Evolutionary conservation across 306 rosid species (phyloP).

Genomic region (Fragaria vesca): DNA sequence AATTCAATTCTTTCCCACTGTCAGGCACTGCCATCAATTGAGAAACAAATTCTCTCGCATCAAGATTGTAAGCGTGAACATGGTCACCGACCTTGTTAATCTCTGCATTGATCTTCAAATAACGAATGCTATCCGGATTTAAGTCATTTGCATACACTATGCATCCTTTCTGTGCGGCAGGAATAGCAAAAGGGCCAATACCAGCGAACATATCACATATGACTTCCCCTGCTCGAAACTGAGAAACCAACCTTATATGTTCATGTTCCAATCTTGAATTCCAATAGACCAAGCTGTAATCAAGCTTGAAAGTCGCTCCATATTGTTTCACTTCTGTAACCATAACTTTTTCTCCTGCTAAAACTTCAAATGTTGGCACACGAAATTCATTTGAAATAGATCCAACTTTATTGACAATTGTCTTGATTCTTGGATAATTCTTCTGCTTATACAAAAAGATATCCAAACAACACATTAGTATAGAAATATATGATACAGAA

Average conservation of each 20-base stretch:
- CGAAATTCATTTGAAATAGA: constrained; percentile 84
- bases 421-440: constrained; percentile 89
- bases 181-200: constrained; percentile 92
- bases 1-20: constrained; percentile 38
- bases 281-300: constrained; percentile 93
- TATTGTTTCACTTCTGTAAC: constrained; percentile 95
- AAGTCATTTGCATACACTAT: constrained; percentile 88
- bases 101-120: constrained; percentile 80
- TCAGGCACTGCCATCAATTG: constrained; percentile 60
- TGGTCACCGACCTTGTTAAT: constrained; percentile 66
- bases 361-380: constrained; percentile 83
- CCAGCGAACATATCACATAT: constrained; percentile 98
- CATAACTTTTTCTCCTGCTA: constrained; percentile 76
- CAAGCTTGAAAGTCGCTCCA: constrained; percentile 85
- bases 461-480: background rate
- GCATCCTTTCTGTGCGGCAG: constrained; percentile 95
- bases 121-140: constrained; percentile 76
- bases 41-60: constrained; percentile 81
- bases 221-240: constrained; percentile 70
- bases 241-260: constrained; percentile 80
- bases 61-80: constrained; percentile 65
- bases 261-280: constrained; percentile 97
- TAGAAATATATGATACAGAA: background rate
- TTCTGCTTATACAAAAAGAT: constrained; percentile 51
- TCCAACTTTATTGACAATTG: constrained; percentile 90